Evolutionary conservation across 176 grass and related monocot genomes (phyloP), one percentile per base, ranked within the genome.

Genomic region (Puya raimondii): DNA sequence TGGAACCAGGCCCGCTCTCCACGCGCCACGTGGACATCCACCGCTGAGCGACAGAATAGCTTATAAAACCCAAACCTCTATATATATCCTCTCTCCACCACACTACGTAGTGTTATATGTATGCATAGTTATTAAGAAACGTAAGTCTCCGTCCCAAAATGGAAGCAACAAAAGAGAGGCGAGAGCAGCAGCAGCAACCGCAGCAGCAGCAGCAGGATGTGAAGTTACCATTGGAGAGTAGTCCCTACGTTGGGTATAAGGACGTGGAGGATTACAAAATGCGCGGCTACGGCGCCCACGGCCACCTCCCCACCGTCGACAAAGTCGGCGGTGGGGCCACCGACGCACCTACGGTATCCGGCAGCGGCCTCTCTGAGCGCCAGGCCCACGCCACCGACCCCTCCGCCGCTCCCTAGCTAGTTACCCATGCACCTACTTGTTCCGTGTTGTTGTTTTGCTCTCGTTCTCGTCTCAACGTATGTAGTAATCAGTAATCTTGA

Each of bases 251-350:
- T 47, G 56, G 11, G 63, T 67, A 51, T 9, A 47, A 66, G 25
- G 12, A 61, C 16, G 9, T 51, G 26, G 76, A 74, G 58, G 57
- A 84, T 27, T 79, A 74, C 49, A 79, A 74, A 29, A 50, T 77
- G 49, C 48, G 53, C 25, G 74, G n/a, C 17, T 74, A 78, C 64
- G 75, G 65, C 65, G 20, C 9, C 9, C 9, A 66, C 22, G 65
- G 75, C n/a, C 53, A 73, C 64, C 69, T 47, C 5, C 63, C 63
- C 48, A 18, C 63, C 6, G 68, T 77, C n/a, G 68, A 51, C 26
- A 23, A 61, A 18, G 26, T 51, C n/a, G 11, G 74, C 64, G 69
- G 70, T 20, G 81, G 48, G 51, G 78, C 17, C 18, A 75, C 72
- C 49, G 79, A 75, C 25, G 79, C 48, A 6, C 66, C 72, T 26